A percentile compares a stretch with the other conserved stretches of the same genome.
Evolutionary conservation across 306 rosid species (phyloP).

Genomic region (Vigna hirtella): DNA sequence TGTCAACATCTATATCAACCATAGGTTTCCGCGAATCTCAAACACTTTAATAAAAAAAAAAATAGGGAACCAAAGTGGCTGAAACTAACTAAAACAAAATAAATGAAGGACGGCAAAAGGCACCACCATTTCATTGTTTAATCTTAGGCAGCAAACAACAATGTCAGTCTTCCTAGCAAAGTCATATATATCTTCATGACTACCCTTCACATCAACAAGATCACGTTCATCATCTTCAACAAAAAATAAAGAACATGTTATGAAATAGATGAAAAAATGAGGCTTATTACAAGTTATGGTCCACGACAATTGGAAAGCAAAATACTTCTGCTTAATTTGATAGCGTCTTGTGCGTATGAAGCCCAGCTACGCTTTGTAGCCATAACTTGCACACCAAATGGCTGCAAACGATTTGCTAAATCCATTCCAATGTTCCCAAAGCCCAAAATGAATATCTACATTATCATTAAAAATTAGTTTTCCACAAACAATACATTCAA

Average conservation of each 20-base stretch:
- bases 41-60: slow-evolving; percentile 9
- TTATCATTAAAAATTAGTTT: slow-evolving; percentile 30
- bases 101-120: slow-evolving; percentile 26
- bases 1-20: slow-evolving; percentile 3
- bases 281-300: slow-evolving; percentile 34
- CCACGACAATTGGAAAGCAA: slow-evolving; percentile 25
- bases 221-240: slow-evolving; percentile 54
- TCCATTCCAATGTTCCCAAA: slow-evolving; percentile 87
- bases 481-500: neutral
- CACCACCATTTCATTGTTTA: slow-evolving; percentile 76
- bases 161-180: slow-evolving; percentile 86
- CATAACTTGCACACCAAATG: slow-evolving; percentile 89
- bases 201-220: slow-evolving; percentile 79
- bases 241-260: slow-evolving; percentile 31
- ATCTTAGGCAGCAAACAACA: slow-evolving; percentile 76
- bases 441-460: slow-evolving; percentile 85
- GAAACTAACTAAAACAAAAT: neutral
- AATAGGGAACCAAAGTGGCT: slow-evolving; percentile 23
- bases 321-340: slow-evolving; percentile 45
- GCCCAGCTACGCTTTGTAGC: slow-evolving; percentile 91
- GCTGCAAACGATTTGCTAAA: slow-evolving; percentile 75
- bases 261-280: slow-evolving; percentile 30
- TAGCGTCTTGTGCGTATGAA: slow-evolving; percentile 40
- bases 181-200: slow-evolving; percentile 69
- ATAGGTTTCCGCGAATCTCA: slow-evolving; percentile 3